A percentile compares a stretch with the other conserved stretches of the same genome.
Conservation (phyloP, 768 basidiomycete genomes). For the Harrya chromipes region DNA sequence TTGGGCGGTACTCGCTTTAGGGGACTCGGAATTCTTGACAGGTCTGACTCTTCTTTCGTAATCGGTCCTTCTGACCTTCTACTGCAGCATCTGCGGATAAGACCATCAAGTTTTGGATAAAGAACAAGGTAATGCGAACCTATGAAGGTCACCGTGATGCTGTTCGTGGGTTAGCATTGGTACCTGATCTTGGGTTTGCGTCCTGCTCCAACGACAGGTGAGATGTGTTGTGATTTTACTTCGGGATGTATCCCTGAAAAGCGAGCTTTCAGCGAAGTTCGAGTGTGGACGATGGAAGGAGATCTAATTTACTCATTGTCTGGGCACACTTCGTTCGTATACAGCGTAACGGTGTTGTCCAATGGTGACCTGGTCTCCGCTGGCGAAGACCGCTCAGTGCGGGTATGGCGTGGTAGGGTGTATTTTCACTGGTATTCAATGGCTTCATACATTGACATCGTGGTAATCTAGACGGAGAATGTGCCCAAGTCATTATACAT, state of each 20-base stretch:
- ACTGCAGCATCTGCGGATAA: slow-evolving; percentile 86
- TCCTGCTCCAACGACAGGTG: slow-evolving; percentile 95
- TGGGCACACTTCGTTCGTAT: slow-evolving; percentile 97
- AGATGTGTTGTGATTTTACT: slow-evolving; percentile 10
- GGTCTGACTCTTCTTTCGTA: slow-evolving; percentile 43
- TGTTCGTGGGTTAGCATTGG: slow-evolving; percentile 78
- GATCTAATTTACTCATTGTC: slow-evolving; percentile 75
- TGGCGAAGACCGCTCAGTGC: slow-evolving; percentile 90
- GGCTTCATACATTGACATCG: slow-evolving; percentile 1
- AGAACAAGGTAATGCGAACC: slow-evolving; percentile 69
- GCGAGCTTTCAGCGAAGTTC: slow-evolving; percentile 65
- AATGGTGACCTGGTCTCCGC: slow-evolving; percentile 82
- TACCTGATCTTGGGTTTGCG: slow-evolving; percentile 89
- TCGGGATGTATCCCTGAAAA: neutral
- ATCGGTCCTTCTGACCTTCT: slow-evolving; percentile 6
- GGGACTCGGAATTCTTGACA: slow-evolving; percentile 75
- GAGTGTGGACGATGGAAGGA: slow-evolving; percentile 86
- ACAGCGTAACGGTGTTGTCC: slow-evolving; percentile 80
- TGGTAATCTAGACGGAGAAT: slow-evolving; percentile 68
- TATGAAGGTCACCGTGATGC: slow-evolving; percentile 89
- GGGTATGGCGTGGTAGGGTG: slow-evolving; percentile 81
- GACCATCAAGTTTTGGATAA: slow-evolving; percentile 85
- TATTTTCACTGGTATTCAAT: slow-evolving; percentile 3
- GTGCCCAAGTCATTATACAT: slow-evolving; percentile 83
- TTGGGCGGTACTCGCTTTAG: slow-evolving; percentile 86